A percentile compares a stretch with the other conserved stretches of the same genome.
Evolutionary conservation across 2,329 filamentous ascomycete species (phyloP).

Genomic region (Neonectria faginata): DNA sequence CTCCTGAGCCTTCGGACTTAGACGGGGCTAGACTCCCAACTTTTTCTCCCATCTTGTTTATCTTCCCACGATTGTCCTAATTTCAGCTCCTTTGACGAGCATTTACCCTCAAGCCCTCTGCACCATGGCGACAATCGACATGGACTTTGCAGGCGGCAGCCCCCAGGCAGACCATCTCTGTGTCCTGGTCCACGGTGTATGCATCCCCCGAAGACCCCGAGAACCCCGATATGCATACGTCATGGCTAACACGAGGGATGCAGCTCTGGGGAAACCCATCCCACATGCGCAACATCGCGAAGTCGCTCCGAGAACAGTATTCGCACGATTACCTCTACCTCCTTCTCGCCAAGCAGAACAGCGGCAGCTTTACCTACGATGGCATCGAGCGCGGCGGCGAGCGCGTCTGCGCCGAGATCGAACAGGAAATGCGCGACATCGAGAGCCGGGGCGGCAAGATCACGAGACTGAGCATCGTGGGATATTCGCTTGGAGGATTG

Average conservation of each 20-base stretch:
- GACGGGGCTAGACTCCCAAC: slow-evolving; percentile 21
- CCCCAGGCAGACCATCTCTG: slow-evolving; percentile 75
- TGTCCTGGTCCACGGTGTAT: slow-evolving; percentile 81
- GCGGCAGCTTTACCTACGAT: slow-evolving; percentile 78
- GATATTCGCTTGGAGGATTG: slow-evolving; percentile 90
- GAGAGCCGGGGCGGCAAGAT: slow-evolving; percentile 75
- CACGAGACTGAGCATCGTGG: slow-evolving; percentile 85
- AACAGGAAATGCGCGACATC: slow-evolving; percentile 69
- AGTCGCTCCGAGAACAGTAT: slow-evolving; percentile 71
- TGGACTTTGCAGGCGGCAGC: slow-evolving; percentile 61
- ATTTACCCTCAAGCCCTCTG: slow-evolving; percentile 42
- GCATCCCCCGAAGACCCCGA: slow-evolving; percentile 46
- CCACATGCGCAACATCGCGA: slow-evolving; percentile 77
- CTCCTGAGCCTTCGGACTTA: slow-evolving; percentile 17
- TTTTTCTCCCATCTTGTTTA: slow-evolving; percentile 10
- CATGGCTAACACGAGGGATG: slow-evolving; percentile 38
- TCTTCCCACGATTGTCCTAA: background rate
- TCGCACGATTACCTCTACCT: slow-evolving; percentile 75
- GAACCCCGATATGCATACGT: slow-evolving; percentile 27
- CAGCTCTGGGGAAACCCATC: slow-evolving; percentile 83
- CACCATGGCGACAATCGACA: slow-evolving; percentile 34
- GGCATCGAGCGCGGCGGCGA: slow-evolving; percentile 76
- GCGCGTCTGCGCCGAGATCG: slow-evolving; percentile 74
- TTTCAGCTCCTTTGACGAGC: slow-evolving; percentile 2
- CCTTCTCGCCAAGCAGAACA: slow-evolving; percentile 78